Conservation (phyloP, 257 asterid genomes). For the Nicotiana paniculata region DNA sequence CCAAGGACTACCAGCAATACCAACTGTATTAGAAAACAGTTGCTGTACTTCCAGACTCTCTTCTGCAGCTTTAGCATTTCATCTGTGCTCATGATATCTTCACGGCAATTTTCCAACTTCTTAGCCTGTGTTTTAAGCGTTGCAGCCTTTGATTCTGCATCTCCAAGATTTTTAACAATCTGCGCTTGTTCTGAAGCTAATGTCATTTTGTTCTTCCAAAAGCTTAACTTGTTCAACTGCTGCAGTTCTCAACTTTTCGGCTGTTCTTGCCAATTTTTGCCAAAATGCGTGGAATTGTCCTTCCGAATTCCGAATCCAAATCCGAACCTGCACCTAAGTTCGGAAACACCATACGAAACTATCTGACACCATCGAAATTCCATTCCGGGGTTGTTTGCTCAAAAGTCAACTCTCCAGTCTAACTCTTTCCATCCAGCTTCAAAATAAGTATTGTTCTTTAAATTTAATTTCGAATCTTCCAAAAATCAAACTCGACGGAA, state of each 20-base stretch:
- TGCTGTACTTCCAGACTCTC: constrained; percentile 40
- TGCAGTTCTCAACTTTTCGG: constrained; percentile 25
- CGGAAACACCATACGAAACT: too few species aligned
- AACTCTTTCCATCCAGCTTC: too few species aligned
- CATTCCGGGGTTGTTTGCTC: too few species aligned
- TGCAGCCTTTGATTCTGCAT: constrained; percentile 39
- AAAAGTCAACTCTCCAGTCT: too few species aligned
- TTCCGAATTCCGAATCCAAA: too few species aligned
- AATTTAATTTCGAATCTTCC: too few species aligned
- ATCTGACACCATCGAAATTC: too few species aligned
- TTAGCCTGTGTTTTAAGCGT: constrained; percentile 32
- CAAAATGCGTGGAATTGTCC: too few species aligned
- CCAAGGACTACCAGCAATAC: constrained; percentile 29
- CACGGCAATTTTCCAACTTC: constrained; percentile 36
- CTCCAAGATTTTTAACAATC: constrained; percentile 39
- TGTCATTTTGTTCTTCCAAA: constrained; percentile 38
- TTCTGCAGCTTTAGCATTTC: constrained; percentile 39
- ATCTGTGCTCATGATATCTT: constrained; percentile 25
- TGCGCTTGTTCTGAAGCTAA: constrained; percentile 37
- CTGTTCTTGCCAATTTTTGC: not conserved
- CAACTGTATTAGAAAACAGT: constrained; percentile 45
- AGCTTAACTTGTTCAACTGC: constrained; percentile 36
- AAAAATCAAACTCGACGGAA: too few species aligned
- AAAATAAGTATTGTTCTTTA: too few species aligned
- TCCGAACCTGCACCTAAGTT: too few species aligned